phyloP scores from a whole-genome alignment of 1,139 yeast genomes.

The Kodamaea fungicola region DNA sequence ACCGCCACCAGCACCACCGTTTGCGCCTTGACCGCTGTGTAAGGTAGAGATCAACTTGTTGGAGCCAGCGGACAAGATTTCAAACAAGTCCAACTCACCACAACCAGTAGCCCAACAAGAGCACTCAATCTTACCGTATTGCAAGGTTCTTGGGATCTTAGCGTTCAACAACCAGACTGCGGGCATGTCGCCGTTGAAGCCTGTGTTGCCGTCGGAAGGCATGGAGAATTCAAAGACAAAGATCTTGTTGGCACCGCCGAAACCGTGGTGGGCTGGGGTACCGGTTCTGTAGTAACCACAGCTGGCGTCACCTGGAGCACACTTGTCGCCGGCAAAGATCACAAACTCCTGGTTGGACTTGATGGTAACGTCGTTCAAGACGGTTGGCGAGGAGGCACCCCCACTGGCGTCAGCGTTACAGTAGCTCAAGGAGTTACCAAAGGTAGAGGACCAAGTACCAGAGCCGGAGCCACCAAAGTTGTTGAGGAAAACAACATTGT shows the following conservation, averaged over 20 bases:
- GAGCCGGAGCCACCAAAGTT: slow-evolving; percentile 26
- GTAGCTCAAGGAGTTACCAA: slow-evolving; percentile 26
- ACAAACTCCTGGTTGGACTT: slow-evolving; percentile 57
- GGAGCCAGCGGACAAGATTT: slow-evolving; percentile 67
- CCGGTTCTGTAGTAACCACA: slow-evolving; percentile 75
- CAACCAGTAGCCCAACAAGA: slow-evolving; percentile 78
- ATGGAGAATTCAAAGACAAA: slow-evolving; percentile 69
- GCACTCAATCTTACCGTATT: slow-evolving; percentile 60
- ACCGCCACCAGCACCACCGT: slow-evolving; percentile 48
- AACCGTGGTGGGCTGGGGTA: slow-evolving; percentile 73
- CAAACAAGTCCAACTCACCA: slow-evolving; percentile 82
- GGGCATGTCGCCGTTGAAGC: slow-evolving; percentile 59
- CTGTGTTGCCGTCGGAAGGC: slow-evolving; percentile 44
- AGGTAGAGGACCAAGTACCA: slow-evolving; percentile 23
- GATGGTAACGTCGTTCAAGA: slow-evolving; percentile 50
- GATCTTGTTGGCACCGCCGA: slow-evolving; percentile 60
- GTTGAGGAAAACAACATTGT: slow-evolving; percentile 24
- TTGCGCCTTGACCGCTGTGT: slow-evolving; percentile 74
- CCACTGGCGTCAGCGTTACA: slow-evolving; percentile 40
- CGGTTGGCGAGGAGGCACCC: slow-evolving; percentile 40
- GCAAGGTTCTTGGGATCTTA: slow-evolving; percentile 75
- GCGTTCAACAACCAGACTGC: slow-evolving; percentile 79
- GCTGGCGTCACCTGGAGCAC: slow-evolving; percentile 43
- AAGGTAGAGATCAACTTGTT: slow-evolving; percentile 73
- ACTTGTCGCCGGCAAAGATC: slow-evolving; percentile 56